Evolutionary conservation across 1,284 basidiomycete species (phyloP).

Genomic region (Dichomitus squalens): DNA sequence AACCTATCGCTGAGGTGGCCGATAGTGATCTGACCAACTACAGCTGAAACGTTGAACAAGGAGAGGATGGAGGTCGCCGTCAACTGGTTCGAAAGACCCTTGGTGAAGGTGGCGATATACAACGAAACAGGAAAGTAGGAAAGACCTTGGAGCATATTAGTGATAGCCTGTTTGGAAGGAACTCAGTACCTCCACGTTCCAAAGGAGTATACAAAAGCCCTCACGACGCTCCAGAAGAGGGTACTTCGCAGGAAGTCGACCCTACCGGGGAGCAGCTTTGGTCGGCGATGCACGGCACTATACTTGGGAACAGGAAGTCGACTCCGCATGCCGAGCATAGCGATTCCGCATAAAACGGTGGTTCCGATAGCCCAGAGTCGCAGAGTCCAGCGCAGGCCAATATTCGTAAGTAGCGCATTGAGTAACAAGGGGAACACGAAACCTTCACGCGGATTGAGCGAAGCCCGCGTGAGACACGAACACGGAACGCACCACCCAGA

Average conservation of each 20-base stretch:
- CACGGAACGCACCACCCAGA: constrained; percentile 22
- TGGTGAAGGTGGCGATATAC: constrained; percentile 30
- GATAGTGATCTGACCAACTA: constrained; percentile 28
- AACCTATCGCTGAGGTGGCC: constrained; percentile 29
- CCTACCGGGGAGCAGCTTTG: constrained; percentile 25
- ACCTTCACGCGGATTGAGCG: neutral
- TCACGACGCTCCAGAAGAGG: constrained; percentile 29
- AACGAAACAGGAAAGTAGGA: constrained; percentile 33
- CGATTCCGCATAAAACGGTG: constrained; percentile 20
- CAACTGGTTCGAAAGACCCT: constrained; percentile 25
- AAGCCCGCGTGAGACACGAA: neutral
- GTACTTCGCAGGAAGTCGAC: constrained; percentile 27
- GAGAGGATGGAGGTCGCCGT: constrained; percentile 29
- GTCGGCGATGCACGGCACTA: constrained; percentile 18
- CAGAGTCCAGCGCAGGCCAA: constrained; percentile 31
- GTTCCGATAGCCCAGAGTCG: constrained; percentile 26
- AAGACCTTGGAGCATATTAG: constrained; percentile 29
- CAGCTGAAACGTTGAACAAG: constrained; percentile 29
- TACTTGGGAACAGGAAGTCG: constrained; percentile 28
- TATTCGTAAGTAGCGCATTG: constrained; percentile 23
- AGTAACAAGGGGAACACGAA: constrained; percentile 31
- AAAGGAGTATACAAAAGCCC: neutral
- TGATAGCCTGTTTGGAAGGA: constrained; percentile 12
- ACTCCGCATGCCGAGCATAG: constrained; percentile 26
- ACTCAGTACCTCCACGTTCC: no score